Percentiles rank a stretch among this genome's conserved stretches.
These are phyloP conservation scores for Scutellaria baicalensis DNA, from an alignment of 257 asterid species.

Conservation along the genomic window DNA sequence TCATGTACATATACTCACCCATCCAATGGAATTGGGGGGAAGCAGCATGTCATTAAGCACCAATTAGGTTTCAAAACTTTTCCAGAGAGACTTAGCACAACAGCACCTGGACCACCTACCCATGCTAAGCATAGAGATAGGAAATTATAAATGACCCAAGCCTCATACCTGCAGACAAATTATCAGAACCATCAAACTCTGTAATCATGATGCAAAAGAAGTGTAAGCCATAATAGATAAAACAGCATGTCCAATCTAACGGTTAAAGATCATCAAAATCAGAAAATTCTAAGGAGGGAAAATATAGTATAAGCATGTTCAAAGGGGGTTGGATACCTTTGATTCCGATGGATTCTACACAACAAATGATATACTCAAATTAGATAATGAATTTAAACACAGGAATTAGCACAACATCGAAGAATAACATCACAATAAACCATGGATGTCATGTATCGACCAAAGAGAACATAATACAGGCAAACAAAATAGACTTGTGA, in stretches of 20 bases:
- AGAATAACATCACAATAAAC: background rate
- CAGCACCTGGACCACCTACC: conserved; percentile 99
- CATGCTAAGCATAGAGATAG: conserved; percentile 96
- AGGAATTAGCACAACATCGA: background rate
- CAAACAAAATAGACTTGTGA: background rate
- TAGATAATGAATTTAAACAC: background rate
- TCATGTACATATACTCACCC: conserved; percentile 54
- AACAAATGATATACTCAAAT: background rate
- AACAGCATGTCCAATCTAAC: background rate
- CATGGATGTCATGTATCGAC: background rate
- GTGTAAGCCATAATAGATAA: background rate
- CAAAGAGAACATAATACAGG: too few relatives aligned
- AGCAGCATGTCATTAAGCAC: conserved; percentile 95
- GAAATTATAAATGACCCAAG: conserved; percentile 99
- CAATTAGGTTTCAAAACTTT: conserved; percentile 80
- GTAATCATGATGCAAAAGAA: background rate
- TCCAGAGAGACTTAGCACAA: conserved; percentile 80
- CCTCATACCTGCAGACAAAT: conserved; percentile 78
- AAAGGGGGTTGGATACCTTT: background rate
- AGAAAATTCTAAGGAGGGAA: background rate
- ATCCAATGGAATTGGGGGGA: conserved; percentile 82
- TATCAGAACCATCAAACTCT: conserved; percentile 2
- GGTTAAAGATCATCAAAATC: background rate
- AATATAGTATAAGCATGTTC: background rate
- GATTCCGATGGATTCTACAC: background rate